Conservation (phyloP, 371 early-diverging fungal species). For the Capniomyces stellatus region DNA sequence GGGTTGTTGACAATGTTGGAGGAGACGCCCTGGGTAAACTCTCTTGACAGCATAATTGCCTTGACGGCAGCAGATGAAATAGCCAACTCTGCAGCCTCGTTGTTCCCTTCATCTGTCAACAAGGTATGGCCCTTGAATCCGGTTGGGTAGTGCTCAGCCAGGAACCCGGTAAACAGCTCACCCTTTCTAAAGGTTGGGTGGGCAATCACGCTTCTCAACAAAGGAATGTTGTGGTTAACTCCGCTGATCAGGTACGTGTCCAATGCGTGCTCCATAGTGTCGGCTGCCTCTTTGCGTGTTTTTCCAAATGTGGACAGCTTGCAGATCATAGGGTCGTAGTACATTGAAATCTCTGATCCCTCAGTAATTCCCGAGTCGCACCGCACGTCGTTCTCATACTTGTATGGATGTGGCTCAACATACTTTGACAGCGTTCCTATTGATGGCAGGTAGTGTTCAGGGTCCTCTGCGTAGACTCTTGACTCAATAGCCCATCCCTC, state of each 20-base stretch:
- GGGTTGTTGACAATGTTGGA: background rate
- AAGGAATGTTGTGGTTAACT: slow-evolving; percentile 89
- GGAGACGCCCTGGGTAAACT: background rate
- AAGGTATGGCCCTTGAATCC: slow-evolving; percentile 67
- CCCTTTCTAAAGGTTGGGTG: slow-evolving; percentile 62
- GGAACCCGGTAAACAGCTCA: slow-evolving; percentile 69
- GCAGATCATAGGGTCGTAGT: slow-evolving; percentile 96
- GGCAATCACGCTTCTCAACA: slow-evolving; percentile 68
- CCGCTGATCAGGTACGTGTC: slow-evolving; percentile 80
- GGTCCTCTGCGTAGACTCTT: slow-evolving; percentile 95
- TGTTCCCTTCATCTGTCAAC: slow-evolving; percentile 21
- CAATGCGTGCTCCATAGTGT: slow-evolving; percentile 60
- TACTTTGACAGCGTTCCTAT: slow-evolving; percentile 72
- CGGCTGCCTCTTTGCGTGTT: slow-evolving; percentile 56
- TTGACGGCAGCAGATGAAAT: slow-evolving; percentile 46
- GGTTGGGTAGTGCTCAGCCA: slow-evolving; percentile 78
- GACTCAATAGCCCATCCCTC: slow-evolving; percentile 92
- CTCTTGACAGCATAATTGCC: slow-evolving; percentile 42
- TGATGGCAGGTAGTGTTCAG: slow-evolving; percentile 80
- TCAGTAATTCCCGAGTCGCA: slow-evolving; percentile 84
- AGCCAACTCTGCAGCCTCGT: slow-evolving; percentile 29
- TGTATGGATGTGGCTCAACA: slow-evolving; percentile 33
- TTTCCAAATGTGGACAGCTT: slow-evolving; percentile 79
- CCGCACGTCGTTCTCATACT: slow-evolving; percentile 38
- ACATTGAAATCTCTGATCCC: slow-evolving; percentile 80